Conservation (phyloP, 306 rosid species). For the Vicia sativa region DNA sequence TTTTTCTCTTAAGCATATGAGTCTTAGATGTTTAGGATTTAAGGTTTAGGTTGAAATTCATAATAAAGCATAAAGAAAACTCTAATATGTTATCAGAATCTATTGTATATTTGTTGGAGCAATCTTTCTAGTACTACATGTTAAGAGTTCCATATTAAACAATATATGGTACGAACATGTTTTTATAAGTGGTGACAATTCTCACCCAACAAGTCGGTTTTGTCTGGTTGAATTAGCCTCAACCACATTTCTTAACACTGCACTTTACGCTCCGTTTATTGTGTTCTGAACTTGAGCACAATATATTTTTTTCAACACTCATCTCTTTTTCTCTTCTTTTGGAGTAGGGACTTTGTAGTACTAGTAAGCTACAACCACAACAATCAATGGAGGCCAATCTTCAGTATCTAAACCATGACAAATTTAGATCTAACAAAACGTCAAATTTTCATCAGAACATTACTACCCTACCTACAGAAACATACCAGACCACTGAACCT, state of each 20-base stretch:
- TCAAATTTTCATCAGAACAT: slow-evolving; percentile 48
- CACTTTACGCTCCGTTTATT: too few species aligned
- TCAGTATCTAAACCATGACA: slow-evolving; percentile 53
- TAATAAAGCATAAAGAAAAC: neutral
- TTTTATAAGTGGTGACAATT: too few species aligned
- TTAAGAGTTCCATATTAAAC: too few species aligned
- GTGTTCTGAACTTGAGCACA: too few species aligned
- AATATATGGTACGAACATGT: too few species aligned
- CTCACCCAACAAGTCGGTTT: too few species aligned
- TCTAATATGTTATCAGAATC: neutral
- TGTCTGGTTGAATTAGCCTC: too few species aligned
- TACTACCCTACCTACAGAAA: slow-evolving; percentile 43
- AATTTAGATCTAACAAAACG: slow-evolving; percentile 41
- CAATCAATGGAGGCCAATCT: slow-evolving; percentile 45
- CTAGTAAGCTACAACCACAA: slow-evolving; percentile 49
- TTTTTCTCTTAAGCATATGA: slow-evolving; percentile 4
- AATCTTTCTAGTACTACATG: too few species aligned
- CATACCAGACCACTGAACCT: slow-evolving; percentile 44
- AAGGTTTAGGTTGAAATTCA: neutral
- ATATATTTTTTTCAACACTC: neutral
- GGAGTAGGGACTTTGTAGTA: slow-evolving; percentile 70
- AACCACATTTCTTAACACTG: too few species aligned
- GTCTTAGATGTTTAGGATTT: neutral
- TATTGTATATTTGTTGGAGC: neutral
- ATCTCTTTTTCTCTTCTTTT: slow-evolving; percentile 7